Percentiles rank a stretch among this genome's conserved stretches.
Conservation (phyloP, 1,284 basidiomycete species). For the Ustilago sp. region DNA sequence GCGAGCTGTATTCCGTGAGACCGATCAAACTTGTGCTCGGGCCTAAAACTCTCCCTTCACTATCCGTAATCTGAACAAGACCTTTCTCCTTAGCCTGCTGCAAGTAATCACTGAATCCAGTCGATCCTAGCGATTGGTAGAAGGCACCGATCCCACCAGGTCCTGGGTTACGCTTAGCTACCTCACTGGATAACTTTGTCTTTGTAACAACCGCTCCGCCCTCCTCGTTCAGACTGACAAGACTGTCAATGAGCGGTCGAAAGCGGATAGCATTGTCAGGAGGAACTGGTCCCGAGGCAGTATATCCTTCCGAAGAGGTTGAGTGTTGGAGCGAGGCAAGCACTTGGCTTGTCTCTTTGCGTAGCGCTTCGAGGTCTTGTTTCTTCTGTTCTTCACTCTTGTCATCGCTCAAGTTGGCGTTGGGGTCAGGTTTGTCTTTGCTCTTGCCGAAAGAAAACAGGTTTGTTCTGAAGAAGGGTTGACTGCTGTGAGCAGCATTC, state of each 20-base stretch:
- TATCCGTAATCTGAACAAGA: constrained; percentile 29
- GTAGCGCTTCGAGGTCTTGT: constrained; percentile 20
- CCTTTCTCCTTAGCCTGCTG: constrained; percentile 41
- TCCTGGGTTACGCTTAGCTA: constrained; percentile 32
- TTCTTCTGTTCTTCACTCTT: constrained; percentile 4
- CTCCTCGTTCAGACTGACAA: constrained; percentile 11
- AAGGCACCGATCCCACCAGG: constrained; percentile 36
- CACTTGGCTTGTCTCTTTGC: constrained; percentile 31
- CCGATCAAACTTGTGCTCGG: constrained; percentile 18
- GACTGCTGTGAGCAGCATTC: constrained; percentile 1
- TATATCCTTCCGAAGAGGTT: constrained; percentile 21
- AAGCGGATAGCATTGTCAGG: constrained; percentile 35
- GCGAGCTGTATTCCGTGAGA: constrained; percentile 21
- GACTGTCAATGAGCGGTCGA: constrained; percentile 42
- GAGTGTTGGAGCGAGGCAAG: constrained; percentile 34
- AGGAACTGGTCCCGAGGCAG: constrained; percentile 30
- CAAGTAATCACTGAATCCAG: constrained; percentile 45
- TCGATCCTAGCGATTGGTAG: constrained; percentile 45
- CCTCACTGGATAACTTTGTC: constrained; percentile 33
- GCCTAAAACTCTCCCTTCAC: constrained; percentile 8
- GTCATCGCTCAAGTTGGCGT: neutral
- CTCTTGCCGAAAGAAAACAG: constrained; percentile 15
- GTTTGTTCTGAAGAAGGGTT: constrained; percentile 9
- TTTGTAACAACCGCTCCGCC: constrained; percentile 15
- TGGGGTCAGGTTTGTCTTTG: neutral